These are phyloP conservation scores for Debaryomyces robertsiae DNA, from an alignment of 1,139 yeast genomes.

Conservation along the genomic window DNA sequence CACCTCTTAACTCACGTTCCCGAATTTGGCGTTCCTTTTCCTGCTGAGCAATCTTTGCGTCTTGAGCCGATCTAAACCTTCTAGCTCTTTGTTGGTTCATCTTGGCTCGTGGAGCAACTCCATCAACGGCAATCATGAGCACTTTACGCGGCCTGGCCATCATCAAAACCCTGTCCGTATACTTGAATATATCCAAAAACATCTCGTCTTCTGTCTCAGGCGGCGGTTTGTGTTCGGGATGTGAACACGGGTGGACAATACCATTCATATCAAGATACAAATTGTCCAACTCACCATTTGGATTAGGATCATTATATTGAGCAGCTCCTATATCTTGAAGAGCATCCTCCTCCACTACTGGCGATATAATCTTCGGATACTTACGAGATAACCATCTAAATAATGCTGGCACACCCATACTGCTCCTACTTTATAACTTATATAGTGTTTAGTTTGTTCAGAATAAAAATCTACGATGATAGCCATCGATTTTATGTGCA, in stretches of 20 bases:
- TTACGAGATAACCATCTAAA: constrained; percentile 94
- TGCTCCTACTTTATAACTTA: not conserved
- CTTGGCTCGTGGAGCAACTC: constrained; percentile 98
- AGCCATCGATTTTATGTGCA: constrained; percentile 1
- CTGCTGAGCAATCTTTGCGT: constrained; percentile 72
- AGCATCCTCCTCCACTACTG: constrained; percentile 78
- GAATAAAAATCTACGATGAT: no score
- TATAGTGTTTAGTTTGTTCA: no score
- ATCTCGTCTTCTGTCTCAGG: constrained; percentile 95
- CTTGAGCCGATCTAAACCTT: constrained; percentile 93
- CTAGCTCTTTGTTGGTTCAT: constrained; percentile 98
- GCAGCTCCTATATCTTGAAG: constrained; percentile 56
- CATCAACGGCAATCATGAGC: constrained; percentile 94
- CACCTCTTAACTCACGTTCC: constrained; percentile 62
- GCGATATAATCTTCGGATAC: constrained; percentile 92
- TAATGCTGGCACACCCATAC: constrained; percentile 89
- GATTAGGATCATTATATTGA: constrained; percentile 75
- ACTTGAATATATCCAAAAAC: constrained; percentile 86
- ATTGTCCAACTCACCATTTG: constrained; percentile 94
- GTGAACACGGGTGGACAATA: constrained; percentile 96
- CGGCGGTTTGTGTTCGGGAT: constrained; percentile 91
- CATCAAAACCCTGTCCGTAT: constrained; percentile 84
- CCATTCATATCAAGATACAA: constrained; percentile 95
- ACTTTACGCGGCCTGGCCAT: constrained; percentile 96
- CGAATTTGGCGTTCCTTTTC: constrained; percentile 56